Evolutionary conservation across 371 early-diverging fungal genomes (phyloP).

Genomic region (Syncephalis fuscata): DNA sequence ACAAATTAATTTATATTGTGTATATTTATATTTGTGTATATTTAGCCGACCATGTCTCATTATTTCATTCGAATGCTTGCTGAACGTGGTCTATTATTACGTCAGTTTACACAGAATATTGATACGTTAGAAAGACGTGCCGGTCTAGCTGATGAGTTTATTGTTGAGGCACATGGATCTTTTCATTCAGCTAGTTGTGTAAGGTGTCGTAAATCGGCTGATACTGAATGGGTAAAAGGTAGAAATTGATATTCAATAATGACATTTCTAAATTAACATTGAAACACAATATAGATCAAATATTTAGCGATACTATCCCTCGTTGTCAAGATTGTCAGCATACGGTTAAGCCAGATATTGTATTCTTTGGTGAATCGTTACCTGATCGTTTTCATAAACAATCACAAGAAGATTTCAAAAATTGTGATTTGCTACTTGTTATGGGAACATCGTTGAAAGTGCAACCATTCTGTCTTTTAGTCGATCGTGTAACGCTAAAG

Average conservation of each 20-base stretch:
- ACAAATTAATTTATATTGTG: too few relatives aligned
- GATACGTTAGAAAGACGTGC: slow-evolving; percentile 85
- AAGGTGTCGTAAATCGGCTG: slow-evolving; percentile 20
- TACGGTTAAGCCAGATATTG: slow-evolving; percentile 84
- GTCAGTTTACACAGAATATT: slow-evolving; percentile 91
- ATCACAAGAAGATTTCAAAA: slow-evolving; percentile 32
- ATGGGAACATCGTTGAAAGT: slow-evolving; percentile 80
- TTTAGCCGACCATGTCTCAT: slow-evolving; percentile 68
- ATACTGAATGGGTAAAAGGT: slow-evolving; percentile 17
- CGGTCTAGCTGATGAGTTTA: slow-evolving; percentile 43
- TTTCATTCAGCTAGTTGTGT: slow-evolving; percentile 74
- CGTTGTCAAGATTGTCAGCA: slow-evolving; percentile 44
- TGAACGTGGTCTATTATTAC: slow-evolving; percentile 48
- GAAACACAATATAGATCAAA: slow-evolving; percentile 7
- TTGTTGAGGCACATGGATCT: slow-evolving; percentile 92
- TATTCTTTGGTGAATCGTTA: slow-evolving; percentile 85
- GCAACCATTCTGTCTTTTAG: slow-evolving; percentile 75
- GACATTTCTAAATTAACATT: not conserved
- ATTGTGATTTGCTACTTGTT: slow-evolving; percentile 75
- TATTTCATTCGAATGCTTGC: slow-evolving; percentile 66
- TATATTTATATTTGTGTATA: too few relatives aligned
- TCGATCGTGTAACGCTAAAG: slow-evolving; percentile 33
- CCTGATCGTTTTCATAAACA: slow-evolving; percentile 53
- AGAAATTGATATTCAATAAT: not conserved
- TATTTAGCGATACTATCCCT: slow-evolving; percentile 46